A percentile compares a stretch with the other conserved stretches of the same genome.
phyloP scores from a whole-genome alignment of 495 filamentous ascomycete genomes.

The Xylaria intraflava region DNA sequence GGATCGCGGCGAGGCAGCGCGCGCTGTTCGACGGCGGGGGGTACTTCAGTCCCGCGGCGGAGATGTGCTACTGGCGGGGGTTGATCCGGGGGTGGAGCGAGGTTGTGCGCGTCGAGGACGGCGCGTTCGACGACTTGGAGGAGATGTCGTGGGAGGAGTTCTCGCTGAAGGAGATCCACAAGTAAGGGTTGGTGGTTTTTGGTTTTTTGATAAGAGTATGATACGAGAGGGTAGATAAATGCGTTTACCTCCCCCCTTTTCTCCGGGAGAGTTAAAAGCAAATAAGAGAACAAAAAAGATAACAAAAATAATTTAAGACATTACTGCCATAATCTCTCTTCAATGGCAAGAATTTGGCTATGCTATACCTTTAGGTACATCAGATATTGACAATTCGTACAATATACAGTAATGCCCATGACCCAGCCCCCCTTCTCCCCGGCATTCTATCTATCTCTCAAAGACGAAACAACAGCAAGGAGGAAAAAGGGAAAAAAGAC shows the following conservation, averaged over 20 bases:
- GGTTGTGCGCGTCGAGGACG: constrained; percentile 30
- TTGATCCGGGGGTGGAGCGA: constrained; percentile 42
- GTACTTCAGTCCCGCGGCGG: constrained; percentile 45
- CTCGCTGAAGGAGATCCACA: constrained; percentile 27
- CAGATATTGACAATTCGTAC: constrained; percentile 1
- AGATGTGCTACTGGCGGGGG: constrained; percentile 49
- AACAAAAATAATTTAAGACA: no score
- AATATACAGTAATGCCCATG: constrained; percentile 1
- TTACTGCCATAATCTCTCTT: background rate
- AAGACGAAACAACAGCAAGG: no score
- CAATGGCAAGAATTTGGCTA: background rate
- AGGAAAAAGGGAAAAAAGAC: no score
- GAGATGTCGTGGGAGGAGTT: constrained; percentile 40
- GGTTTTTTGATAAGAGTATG: background rate
- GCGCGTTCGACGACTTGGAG: constrained; percentile 27
- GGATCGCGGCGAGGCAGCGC: constrained; percentile 44
- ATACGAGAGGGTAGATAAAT: background rate
- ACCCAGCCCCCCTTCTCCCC: background rate
- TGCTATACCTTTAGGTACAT: constrained; percentile 7
- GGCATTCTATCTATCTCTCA: no score
- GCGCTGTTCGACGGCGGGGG: constrained; percentile 38
- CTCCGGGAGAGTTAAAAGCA: background rate
- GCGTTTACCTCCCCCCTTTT: background rate
- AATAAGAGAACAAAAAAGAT: background rate
- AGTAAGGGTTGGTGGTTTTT: background rate